Conservation (phyloP, 2,329 filamentous ascomycete genomes). For the Exophiala dermatitidis region DNA sequence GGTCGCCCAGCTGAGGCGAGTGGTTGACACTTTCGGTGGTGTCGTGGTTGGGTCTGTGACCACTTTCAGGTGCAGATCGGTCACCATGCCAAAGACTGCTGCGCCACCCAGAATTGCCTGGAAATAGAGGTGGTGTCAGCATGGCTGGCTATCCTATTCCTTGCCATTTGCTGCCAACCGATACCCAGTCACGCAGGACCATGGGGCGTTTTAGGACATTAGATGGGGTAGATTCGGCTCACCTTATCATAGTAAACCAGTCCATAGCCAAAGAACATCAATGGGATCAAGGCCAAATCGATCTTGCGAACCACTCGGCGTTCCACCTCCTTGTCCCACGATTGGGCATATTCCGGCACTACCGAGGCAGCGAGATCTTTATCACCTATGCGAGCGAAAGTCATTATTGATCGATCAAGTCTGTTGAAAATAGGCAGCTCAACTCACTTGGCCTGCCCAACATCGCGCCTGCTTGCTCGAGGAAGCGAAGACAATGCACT, state of each 20-base stretch:
- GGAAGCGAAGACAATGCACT: background rate
- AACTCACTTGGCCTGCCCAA: constrained; percentile 2
- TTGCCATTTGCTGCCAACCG: background rate
- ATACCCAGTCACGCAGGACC: background rate
- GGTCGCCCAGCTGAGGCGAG: constrained; percentile 66
- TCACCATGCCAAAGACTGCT: constrained; percentile 68
- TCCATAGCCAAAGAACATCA: constrained; percentile 59
- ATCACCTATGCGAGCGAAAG: constrained; percentile 25
- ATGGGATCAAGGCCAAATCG: constrained; percentile 59
- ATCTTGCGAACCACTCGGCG: constrained; percentile 58
- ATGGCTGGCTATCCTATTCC: background rate
- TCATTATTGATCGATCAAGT: background rate
- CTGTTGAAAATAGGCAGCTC: background rate
- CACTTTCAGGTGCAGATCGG: constrained; percentile 55
- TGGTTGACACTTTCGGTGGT: constrained; percentile 57
- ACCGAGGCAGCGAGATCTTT: constrained; percentile 54
- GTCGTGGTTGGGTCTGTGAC: constrained; percentile 39
- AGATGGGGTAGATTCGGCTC: background rate
- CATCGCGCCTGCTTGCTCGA: background rate
- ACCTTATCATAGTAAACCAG: constrained; percentile 65
- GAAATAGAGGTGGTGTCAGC: background rate
- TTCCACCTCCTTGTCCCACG: constrained; percentile 50
- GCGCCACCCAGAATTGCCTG: constrained; percentile 67
- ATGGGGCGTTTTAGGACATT: background rate
- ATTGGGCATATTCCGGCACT: constrained; percentile 51